These are phyloP conservation scores for Encephalitozoon hellem DNA, from an alignment of 371 early-diverging fungal genomes.

Conservation along the genomic window DNA sequence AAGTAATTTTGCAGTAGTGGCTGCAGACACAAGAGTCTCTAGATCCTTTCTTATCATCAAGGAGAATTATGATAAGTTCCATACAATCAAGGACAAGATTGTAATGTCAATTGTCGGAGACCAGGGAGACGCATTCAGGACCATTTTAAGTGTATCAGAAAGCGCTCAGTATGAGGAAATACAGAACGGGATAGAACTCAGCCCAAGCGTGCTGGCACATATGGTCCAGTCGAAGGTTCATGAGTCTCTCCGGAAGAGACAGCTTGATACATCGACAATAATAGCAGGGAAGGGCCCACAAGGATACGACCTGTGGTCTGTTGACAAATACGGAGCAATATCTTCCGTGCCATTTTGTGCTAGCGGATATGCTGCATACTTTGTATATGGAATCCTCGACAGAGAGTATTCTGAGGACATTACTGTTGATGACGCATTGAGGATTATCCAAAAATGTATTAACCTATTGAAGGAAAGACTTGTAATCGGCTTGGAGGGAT, in stretches of 20 bases:
- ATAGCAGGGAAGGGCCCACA: conserved; percentile 33
- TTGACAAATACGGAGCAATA: conserved; percentile 54
- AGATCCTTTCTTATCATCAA: conserved; percentile 39
- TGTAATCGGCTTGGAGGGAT: conserved; percentile 24
- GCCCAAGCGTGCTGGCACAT: conserved; percentile 35
- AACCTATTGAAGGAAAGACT: conserved; percentile 49
- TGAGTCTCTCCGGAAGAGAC: conserved; percentile 18
- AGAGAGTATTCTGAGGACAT: conserved; percentile 36
- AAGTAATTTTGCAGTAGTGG: conserved; percentile 30
- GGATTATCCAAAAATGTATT: conserved; percentile 39
- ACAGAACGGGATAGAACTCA: conserved; percentile 25
- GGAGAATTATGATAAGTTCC: conserved; percentile 41
- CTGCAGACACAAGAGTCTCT: conserved; percentile 8
- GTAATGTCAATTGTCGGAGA: conserved; percentile 41
- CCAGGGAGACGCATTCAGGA: conserved; percentile 51
- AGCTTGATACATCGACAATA: conserved; percentile 25
- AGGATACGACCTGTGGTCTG: conserved; percentile 11
- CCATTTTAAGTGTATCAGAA: conserved; percentile 28
- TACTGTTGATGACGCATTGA: conserved; percentile 30
- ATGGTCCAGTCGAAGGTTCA: conserved; percentile 46
- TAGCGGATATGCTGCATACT: conserved; percentile 44
- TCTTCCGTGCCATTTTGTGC: conserved; percentile 34
- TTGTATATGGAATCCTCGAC: conserved; percentile 47
- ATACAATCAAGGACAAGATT: conserved; percentile 20
- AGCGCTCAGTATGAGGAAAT: conserved; percentile 34